phyloP scores from a whole-genome alignment of 2,329 filamentous ascomycete species.

The Apiospora marii region DNA sequence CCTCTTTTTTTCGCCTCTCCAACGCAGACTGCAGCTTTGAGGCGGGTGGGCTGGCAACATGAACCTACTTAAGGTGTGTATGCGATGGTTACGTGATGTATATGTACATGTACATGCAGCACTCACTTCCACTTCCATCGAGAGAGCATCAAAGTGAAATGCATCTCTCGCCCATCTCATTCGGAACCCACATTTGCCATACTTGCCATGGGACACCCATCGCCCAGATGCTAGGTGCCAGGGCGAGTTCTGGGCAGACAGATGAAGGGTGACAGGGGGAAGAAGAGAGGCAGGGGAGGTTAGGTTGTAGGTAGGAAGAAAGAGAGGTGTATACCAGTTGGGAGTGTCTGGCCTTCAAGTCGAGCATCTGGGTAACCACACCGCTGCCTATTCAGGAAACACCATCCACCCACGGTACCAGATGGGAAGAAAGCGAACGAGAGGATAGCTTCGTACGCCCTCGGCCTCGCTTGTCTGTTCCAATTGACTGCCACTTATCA shows the following conservation, averaged over 20 bases:
- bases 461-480: slow-evolving; percentile 15
- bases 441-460: slow-evolving; percentile 7
- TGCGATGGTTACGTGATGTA: slow-evolving; percentile 17
- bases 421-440: background rate
- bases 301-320: background rate
- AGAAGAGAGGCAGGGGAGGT: background rate
- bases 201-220: background rate
- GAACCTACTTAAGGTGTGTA: slow-evolving; percentile 19
- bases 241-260: background rate
- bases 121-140: background rate
- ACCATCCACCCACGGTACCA: background rate
- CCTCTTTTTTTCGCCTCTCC: background rate
- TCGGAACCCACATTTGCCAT: background rate
- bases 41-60: slow-evolving; percentile 18
- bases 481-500: background rate
- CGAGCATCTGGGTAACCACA: slow-evolving; percentile 13
- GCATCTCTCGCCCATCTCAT: slow-evolving; percentile 10
- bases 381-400: slow-evolving; percentile 16
- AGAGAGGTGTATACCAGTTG: background rate
- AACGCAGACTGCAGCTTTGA: slow-evolving; percentile 11
- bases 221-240: background rate
- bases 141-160: background rate
- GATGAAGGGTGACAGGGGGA: background rate
- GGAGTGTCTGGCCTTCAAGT: slow-evolving; percentile 1
- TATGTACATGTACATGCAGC: background rate